Evolutionary conservation across 2,329 filamentous ascomycete species (phyloP).

Genomic region (Dactylellina cionopaga): DNA sequence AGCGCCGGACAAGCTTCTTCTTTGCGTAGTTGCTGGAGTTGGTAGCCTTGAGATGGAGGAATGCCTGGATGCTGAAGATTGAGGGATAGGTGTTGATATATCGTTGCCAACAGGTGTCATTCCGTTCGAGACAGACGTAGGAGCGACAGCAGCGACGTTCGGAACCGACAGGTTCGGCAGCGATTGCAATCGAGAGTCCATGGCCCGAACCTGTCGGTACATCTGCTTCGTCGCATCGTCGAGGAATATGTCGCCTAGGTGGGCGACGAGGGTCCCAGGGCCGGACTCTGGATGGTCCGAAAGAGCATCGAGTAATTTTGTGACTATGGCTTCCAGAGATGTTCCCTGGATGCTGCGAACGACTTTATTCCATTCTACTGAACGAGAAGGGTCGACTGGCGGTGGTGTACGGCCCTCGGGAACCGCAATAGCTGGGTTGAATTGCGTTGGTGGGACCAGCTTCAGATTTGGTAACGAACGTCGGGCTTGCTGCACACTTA

Average conservation of each 20-base stretch:
- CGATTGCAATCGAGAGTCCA: conserved; percentile 21
- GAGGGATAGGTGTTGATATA: conserved; percentile 22
- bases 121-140: conserved; percentile 24
- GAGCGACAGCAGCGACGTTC: neutral
- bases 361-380: conserved; percentile 51
- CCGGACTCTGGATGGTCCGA: conserved; percentile 51
- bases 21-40: conserved; percentile 29
- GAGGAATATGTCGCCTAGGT: conserved; percentile 47
- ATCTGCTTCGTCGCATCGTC: conserved; percentile 52
- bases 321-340: conserved; percentile 47
- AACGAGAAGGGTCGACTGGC: conserved; percentile 49
- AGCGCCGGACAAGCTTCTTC: conserved; percentile 48
- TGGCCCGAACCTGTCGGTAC: conserved; percentile 30
- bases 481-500: conserved; percentile 33
- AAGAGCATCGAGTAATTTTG: conserved; percentile 45
- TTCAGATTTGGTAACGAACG: conserved; percentile 50
- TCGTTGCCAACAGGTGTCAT: conserved; percentile 28
- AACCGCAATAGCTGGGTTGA: conserved; percentile 26
- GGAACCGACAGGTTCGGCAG: neutral
- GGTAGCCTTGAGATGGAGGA: conserved; percentile 15
- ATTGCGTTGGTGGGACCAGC: conserved; percentile 50
- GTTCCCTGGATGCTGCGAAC: conserved; percentile 50
- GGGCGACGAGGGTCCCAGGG: conserved; percentile 42
- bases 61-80: conserved; percentile 4
- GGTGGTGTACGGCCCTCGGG: conserved; percentile 33